A percentile compares a stretch with the other conserved stretches of the same genome.
phyloP scores from a whole-genome alignment of 257 asterid genomes.

The Apocynum venetum region DNA sequence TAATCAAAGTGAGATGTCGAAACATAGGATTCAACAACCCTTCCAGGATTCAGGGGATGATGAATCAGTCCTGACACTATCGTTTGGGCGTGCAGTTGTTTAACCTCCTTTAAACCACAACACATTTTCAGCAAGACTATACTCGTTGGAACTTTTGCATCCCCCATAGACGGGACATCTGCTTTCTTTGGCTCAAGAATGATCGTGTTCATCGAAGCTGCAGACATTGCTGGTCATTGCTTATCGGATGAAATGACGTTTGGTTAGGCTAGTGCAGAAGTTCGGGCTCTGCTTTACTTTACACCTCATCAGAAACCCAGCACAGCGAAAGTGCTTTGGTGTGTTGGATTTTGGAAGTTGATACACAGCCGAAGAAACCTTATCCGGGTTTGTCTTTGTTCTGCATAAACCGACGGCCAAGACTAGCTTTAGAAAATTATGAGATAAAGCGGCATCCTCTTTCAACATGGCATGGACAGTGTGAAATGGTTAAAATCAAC shows the following conservation, averaged over 20 bases:
- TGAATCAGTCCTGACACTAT: constrained; percentile 25
- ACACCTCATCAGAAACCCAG: background rate
- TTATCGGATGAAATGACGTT: background rate
- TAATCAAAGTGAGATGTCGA: constrained; percentile 12
- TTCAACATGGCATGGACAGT: too few relatives aligned
- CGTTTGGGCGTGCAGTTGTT: constrained; percentile 28
- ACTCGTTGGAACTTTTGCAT: constrained; percentile 2
- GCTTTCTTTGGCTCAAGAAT: background rate
- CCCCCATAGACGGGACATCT: constrained; percentile 3
- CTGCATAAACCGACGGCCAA: background rate
- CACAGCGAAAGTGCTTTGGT: background rate
- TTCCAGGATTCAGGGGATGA: constrained; percentile 17
- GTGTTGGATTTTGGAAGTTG: background rate
- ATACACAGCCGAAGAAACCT: constrained; percentile 8
- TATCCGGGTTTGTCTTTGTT: constrained; percentile 13
- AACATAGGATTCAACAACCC: constrained; percentile 26
- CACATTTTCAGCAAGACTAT: constrained; percentile 22
- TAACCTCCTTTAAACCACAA: constrained; percentile 13
- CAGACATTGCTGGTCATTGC: constrained; percentile 16
- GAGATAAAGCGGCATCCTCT: background rate
- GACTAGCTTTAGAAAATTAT: background rate
- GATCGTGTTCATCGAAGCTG: background rate
- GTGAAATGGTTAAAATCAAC: too few relatives aligned
- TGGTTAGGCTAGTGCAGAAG: background rate
- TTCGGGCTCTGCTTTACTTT: background rate